Conservation (phyloP, 305 asterid genomes). For the Lippia alba region DNA sequence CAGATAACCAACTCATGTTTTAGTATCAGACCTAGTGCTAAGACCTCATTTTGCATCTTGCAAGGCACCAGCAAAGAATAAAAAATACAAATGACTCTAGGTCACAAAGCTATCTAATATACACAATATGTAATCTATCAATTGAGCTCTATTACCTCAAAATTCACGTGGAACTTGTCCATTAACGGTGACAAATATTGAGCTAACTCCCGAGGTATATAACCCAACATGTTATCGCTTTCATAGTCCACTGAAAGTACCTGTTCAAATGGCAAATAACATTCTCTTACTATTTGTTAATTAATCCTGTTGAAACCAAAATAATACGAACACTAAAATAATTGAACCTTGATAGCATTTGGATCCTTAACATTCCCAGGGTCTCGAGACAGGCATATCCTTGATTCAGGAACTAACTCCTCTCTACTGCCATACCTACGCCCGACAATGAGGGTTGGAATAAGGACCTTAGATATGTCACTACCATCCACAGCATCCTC, state of each 20-base stretch:
- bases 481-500: constrained; percentile 42
- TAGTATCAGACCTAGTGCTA: constrained; percentile 13
- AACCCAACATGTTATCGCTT: constrained; percentile 63
- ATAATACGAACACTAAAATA: constrained; percentile 26
- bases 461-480: constrained; percentile 48
- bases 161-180: constrained; percentile 63
- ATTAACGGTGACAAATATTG: constrained; percentile 75
- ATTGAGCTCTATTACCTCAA: constrained; percentile 60
- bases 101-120: constrained; percentile 3
- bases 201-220: constrained; percentile 82
- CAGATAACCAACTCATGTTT: constrained; percentile 15
- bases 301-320: constrained; percentile 24
- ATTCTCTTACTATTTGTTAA: constrained; percentile 15
- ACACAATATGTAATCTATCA: constrained; percentile 2
- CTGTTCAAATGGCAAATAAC: constrained; percentile 47
- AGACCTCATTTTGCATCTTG: constrained; percentile 22
- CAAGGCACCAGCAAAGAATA: neutral
- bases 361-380: constrained; percentile 73
- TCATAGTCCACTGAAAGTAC: constrained; percentile 64
- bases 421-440: constrained; percentile 64
- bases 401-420: constrained; percentile 53
- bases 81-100: constrained; percentile 9
- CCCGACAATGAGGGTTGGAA: constrained; percentile 80
- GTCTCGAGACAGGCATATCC: constrained; percentile 73
- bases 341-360: constrained; percentile 81